Percentiles rank a stretch among this genome's conserved stretches.
These are phyloP conservation scores for Aspergillus pseudoterreus DNA, from an alignment of 2,329 filamentous ascomycete genomes.

Conservation along the genomic window DNA sequence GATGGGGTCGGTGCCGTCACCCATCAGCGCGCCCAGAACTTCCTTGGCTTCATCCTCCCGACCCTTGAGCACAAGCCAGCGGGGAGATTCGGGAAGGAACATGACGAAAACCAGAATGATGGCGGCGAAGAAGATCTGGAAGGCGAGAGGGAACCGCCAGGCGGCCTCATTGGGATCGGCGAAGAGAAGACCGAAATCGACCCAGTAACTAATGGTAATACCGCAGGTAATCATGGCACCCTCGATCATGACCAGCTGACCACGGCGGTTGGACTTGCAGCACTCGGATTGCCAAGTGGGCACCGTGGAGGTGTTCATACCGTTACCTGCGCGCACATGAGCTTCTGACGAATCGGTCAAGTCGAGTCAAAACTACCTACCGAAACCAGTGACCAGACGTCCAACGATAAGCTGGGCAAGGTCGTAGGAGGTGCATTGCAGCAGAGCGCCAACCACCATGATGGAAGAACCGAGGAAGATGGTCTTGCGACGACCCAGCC, in stretches of 20 bases:
- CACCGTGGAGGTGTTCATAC: slow-evolving; percentile 51
- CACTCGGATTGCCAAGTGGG: slow-evolving; percentile 53
- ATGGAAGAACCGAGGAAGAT: slow-evolving; percentile 49
- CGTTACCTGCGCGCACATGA: slow-evolving; percentile 30
- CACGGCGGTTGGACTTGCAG: slow-evolving; percentile 49
- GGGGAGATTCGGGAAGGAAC: slow-evolving; percentile 54
- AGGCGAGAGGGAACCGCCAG: slow-evolving; percentile 56
- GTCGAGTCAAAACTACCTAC: slow-evolving; percentile 17
- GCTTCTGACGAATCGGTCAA: not conserved
- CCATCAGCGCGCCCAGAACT: slow-evolving; percentile 46
- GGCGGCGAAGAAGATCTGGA: slow-evolving; percentile 55
- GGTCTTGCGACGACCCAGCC: slow-evolving; percentile 49
- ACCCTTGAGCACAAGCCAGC: slow-evolving; percentile 57
- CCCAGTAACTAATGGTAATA: slow-evolving; percentile 50
- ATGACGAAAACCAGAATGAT: slow-evolving; percentile 49
- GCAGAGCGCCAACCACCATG: slow-evolving; percentile 48
- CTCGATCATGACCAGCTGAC: slow-evolving; percentile 53
- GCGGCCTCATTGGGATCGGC: slow-evolving; percentile 46
- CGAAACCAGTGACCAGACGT: slow-evolving; percentile 50
- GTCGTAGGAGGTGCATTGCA: slow-evolving; percentile 47
- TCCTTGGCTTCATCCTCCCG: slow-evolving; percentile 50
- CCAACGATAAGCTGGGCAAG: slow-evolving; percentile 51
- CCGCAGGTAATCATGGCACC: slow-evolving; percentile 51
- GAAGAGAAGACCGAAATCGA: slow-evolving; percentile 52
- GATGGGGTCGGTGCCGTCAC: slow-evolving; percentile 45